Evolutionary conservation across 2,329 filamentous ascomycete species (phyloP), one percentile per base, ranked within the genome.

Genomic region (Tolypocladium ovalisporum): DNA sequence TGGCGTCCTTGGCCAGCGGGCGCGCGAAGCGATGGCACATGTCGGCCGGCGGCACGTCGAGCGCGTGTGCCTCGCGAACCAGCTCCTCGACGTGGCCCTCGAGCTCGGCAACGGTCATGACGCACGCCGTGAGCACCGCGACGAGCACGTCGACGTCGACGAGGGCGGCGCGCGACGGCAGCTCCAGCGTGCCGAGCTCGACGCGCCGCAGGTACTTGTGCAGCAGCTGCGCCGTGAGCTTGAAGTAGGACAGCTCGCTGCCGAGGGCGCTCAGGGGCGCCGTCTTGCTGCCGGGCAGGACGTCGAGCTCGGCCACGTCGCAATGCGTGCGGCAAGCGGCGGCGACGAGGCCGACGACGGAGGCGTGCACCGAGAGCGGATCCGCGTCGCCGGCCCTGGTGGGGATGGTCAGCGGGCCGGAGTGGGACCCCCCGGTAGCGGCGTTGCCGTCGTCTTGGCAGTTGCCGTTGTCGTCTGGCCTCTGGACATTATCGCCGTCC

Each of bases 331-430:
- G 61, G 40, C 52, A 52, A 5, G 59, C 57, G 22, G 61, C 61
- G n/a, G 62, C 62, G 27, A 64, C n/a, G 54, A 64, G 59, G 24
- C 62, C 62, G 22, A 64, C 56, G 29, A 57, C 24, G 27, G 56
- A 49, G 36, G 52, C 44, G 29, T 37, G 56, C 17, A 59, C 56
- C 12, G 59, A 57, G 52, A 62, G 56, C 34, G 56, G 52, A 39
- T 54, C 51, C 22, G 55, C 56, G 39, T 60, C 57, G 42, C 42
- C 22, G 42, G 42, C 22, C 4, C 13, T 0, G 42, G 42, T 47
- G 42, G 24, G 42, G 42, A 47, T 47, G 24, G 42, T 47, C 24
- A 29, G 13, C 42, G 42, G 42, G 22, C 42, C 42, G 42, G 42
- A 29, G 24, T 24, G 44, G 44, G 44, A 47, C 44, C 44, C 42